phyloP scores from a whole-genome alignment of 164 flowering plant species.

The Aristolochia californica region DNA sequence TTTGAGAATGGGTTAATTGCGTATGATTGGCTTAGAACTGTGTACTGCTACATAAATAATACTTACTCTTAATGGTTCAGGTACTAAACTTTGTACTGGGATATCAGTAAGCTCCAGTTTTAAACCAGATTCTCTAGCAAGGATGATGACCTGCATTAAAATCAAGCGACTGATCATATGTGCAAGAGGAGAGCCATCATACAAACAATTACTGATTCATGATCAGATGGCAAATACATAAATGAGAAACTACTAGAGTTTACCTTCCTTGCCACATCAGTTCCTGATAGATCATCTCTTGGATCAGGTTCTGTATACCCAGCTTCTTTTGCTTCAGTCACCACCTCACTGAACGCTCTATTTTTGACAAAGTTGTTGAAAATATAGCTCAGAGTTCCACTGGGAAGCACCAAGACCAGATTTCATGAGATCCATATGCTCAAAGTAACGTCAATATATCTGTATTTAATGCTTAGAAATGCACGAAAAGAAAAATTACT shows the following conservation, averaged over 20 bases:
- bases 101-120: slow-evolving; percentile 80
- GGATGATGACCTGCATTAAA: slow-evolving; percentile 83
- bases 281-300: slow-evolving; percentile 96
- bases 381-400: slow-evolving; percentile 97
- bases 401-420: slow-evolving; percentile 21
- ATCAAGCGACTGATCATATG: neutral
- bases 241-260: neutral
- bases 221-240: neutral
- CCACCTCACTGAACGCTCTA: slow-evolving; percentile 71
- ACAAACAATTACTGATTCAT: neutral
- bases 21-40: neutral
- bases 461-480: too few species aligned
- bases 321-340: slow-evolving; percentile 79
- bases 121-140: slow-evolving; percentile 90
- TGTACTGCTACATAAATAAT: neutral
- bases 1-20: neutral
- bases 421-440: too few species aligned
- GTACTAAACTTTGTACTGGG: slow-evolving; percentile 81
- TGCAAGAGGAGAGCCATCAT: neutral
- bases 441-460: too few species aligned
- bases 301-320: slow-evolving; percentile 99
- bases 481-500: too few species aligned
- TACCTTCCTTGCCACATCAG: slow-evolving; percentile 97
- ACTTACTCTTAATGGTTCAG: slow-evolving; percentile 72
- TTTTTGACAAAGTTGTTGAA: slow-evolving; percentile 67